phyloP scores from a whole-genome alignment of 2,329 filamentous ascomycete genomes.

The Shiraia bambusicola region DNA sequence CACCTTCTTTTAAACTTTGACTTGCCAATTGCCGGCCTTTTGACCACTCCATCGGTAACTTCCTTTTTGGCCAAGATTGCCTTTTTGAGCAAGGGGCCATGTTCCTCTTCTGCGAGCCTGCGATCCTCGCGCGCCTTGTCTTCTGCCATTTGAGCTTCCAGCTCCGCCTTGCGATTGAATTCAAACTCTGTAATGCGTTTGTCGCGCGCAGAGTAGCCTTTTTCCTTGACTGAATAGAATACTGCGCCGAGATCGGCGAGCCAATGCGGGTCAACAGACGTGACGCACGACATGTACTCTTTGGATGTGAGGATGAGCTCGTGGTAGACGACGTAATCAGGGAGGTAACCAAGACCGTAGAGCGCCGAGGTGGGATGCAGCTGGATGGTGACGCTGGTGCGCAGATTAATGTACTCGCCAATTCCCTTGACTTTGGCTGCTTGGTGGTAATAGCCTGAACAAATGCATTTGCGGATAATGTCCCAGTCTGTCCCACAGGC shows the following conservation, averaged over 20 bases:
- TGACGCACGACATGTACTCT: conserved; percentile 98
- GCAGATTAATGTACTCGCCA: conserved; percentile 94
- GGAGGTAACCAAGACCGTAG: conserved; percentile 88
- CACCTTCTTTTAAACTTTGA: conserved; percentile 26
- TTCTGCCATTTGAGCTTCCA: conserved; percentile 87
- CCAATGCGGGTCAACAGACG: conserved; percentile 94
- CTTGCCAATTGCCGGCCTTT: conserved; percentile 40
- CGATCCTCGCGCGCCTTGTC: conserved; percentile 72
- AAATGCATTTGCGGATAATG: conserved; percentile 91
- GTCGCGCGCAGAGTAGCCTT: conserved; percentile 86
- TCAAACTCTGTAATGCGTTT: conserved; percentile 87
- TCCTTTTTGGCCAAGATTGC: conserved; percentile 30
- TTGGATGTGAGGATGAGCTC: conserved; percentile 95
- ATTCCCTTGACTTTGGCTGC: conserved; percentile 94
- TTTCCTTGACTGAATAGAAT: conserved; percentile 97
- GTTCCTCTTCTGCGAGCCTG: conserved; percentile 44
- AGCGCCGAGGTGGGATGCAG: conserved; percentile 91
- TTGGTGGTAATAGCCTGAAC: conserved; percentile 97
- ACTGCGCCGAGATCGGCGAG: conserved; percentile 93
- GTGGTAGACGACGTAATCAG: conserved; percentile 97
- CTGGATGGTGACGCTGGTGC: conserved; percentile 91
- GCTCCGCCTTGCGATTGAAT: conserved; percentile 90
- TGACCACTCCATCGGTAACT: conserved; percentile 43
- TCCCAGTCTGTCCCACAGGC: conserved; percentile 98
- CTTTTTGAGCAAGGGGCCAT: conserved; percentile 30